phyloP scores from a whole-genome alignment of 2,329 filamentous ascomycete genomes.

The Claviceps sp. region DNA sequence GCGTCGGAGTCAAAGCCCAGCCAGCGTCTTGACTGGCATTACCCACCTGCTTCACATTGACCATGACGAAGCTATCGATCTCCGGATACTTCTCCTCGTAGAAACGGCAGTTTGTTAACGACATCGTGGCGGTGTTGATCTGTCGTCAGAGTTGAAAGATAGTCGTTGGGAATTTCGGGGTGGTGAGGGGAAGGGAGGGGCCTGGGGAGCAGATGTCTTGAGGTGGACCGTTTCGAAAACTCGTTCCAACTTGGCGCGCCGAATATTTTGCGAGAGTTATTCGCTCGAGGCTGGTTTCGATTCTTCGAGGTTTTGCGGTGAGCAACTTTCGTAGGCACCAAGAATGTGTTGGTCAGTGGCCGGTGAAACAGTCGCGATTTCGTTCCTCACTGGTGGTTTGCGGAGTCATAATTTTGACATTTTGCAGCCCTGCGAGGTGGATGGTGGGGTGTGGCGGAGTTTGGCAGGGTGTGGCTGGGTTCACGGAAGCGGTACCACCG shows the following conservation, averaged over 20 bases:
- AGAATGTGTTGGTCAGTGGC: neutral
- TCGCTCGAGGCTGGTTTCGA: neutral
- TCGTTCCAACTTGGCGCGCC: neutral
- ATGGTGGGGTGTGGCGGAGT: constrained; percentile 22
- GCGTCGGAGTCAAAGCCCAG: neutral
- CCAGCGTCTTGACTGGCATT: constrained; percentile 28
- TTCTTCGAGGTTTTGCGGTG: neutral
- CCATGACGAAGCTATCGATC: constrained; percentile 99
- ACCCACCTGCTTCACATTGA: constrained; percentile 92
- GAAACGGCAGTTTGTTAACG: constrained; percentile 91
- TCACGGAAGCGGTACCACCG: constrained; percentile 14
- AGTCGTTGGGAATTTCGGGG: constrained; percentile 9
- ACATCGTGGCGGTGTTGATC: constrained; percentile 63
- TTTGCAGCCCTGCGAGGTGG: constrained; percentile 18
- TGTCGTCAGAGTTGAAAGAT: constrained; percentile 15
- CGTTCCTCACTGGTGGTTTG: neutral
- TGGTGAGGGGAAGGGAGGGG: neutral
- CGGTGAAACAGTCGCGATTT: neutral
- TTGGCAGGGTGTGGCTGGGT: constrained; percentile 24
- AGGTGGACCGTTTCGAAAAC: constrained; percentile 18
- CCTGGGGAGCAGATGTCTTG: neutral
- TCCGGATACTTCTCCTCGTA: constrained; percentile 92
- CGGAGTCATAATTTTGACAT: constrained; percentile 25
- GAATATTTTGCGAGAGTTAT: neutral
- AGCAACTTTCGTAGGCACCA: neutral